These are phyloP conservation scores for Rubia tinctorum DNA, from an alignment of 305 asterid genomes.

Conservation along the genomic window DNA sequence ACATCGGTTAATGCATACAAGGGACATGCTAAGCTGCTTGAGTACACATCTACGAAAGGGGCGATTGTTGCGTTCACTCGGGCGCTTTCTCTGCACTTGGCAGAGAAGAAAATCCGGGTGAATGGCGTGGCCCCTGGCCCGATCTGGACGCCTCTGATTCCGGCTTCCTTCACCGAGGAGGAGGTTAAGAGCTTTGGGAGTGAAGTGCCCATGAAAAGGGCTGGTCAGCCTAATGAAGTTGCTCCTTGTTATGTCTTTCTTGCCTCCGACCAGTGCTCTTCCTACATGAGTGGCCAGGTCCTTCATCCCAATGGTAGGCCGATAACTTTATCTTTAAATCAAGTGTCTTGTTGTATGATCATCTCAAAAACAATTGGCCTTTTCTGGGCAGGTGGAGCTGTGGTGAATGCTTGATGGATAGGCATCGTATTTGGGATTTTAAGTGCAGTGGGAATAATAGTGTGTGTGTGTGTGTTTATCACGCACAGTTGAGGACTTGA, in stretches of 20 bases:
- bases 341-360: background rate
- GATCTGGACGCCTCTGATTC: conserved; percentile 75
- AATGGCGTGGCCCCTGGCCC: conserved; percentile 94
- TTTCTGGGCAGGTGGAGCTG: conserved; percentile 43
- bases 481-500: background rate
- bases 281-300: conserved; percentile 74
- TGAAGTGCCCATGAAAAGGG: conserved; percentile 78
- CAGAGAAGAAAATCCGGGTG: conserved; percentile 54
- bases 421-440: background rate
- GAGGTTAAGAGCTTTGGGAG: conserved; percentile 48
- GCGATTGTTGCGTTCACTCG: conserved; percentile 78
- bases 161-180: conserved; percentile 60
- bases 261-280: conserved; percentile 61
- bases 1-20: conserved; percentile 71
- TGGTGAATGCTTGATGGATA: conserved; percentile 43
- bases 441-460: background rate
- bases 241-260: conserved; percentile 76
- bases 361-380: no score
- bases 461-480: background rate
- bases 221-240: conserved; percentile 77
- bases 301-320: conserved; percentile 66
- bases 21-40: conserved; percentile 56
- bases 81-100: conserved; percentile 65
- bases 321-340: background rate
- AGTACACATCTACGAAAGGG: conserved; percentile 73